Evolutionary conservation across 2,329 filamentous ascomycete genomes (phyloP).

Genomic region (Aspergillus bombycis): DNA sequence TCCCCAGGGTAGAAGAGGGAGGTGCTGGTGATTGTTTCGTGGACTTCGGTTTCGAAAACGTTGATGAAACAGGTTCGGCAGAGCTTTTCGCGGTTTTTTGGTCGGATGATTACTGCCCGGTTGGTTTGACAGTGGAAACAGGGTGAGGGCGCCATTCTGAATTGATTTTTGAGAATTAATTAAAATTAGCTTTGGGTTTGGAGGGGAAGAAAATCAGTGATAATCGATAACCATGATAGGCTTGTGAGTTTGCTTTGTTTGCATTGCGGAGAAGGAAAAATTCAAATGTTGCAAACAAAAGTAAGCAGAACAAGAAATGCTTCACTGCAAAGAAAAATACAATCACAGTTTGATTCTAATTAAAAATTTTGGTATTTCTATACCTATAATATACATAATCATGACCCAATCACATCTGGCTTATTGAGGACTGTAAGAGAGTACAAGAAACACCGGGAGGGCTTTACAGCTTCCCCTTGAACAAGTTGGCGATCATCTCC

Average conservation of each 20-base stretch:
- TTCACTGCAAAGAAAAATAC: neutral
- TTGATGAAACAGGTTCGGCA: slow-evolving; percentile 86
- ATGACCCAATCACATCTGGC: neutral
- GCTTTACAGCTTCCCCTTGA: slow-evolving; percentile 68
- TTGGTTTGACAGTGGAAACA: slow-evolving; percentile 77
- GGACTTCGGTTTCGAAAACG: slow-evolving; percentile 90
- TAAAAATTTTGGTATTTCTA: neutral
- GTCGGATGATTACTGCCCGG: slow-evolving; percentile 85
- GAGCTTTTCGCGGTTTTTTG: slow-evolving; percentile 92
- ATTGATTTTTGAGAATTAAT: neutral
- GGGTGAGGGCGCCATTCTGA: slow-evolving; percentile 71
- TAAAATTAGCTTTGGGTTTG: slow-evolving; percentile 2
- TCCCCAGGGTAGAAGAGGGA: slow-evolving; percentile 83
- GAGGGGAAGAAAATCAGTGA: slow-evolving; percentile 19
- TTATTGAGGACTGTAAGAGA: neutral
- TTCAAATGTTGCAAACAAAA: neutral
- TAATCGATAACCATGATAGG: slow-evolving; percentile 19
- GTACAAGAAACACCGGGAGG: neutral
- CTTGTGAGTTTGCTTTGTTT: slow-evolving; percentile 19
- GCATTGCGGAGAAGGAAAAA: slow-evolving; percentile 9
- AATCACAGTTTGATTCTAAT: neutral
- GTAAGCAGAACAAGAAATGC: neutral
- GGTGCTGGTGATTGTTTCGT: slow-evolving; percentile 84
- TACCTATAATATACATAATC: slow-evolving; percentile 3
- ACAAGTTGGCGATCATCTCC: slow-evolving; percentile 75